Evolutionary conservation across 495 filamentous ascomycete genomes (phyloP), one percentile per base, ranked within the genome.

Genomic region (Aspergillus conjunctus): DNA sequence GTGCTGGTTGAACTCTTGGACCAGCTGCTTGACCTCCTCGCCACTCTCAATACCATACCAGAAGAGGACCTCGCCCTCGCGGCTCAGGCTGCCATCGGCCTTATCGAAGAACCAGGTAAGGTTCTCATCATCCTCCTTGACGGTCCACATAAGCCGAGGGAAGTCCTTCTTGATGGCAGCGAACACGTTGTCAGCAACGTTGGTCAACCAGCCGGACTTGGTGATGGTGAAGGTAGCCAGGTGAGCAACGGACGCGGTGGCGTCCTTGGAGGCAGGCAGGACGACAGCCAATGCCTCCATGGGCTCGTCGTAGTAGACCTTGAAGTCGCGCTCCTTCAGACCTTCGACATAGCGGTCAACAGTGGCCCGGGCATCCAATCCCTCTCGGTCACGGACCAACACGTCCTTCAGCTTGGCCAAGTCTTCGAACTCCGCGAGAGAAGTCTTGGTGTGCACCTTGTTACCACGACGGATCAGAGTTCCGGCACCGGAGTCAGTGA

Each of bases 21-120:
- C 95, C 59, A 97, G 80, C 65, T 89, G 81, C 69, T 90, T 88
- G 20, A 97, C 87, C 71, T 97, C 91, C 50, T 91, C 87, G n/a
- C 88, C 85, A 54, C 82, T 87, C 65, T 93, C 90, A 56, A 94
- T 85, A 34, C 94, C 94, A 69, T 94, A 96, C 91, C 94, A 98
- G 81, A 98, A 98, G 71, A 98, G 87, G 37, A 97, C 91, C 66
- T 95, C 87, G 55, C 91, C 91, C 53, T 91, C 85, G 33, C 86
- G 84, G 48, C 89, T 90, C 59, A 97, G 79, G 74, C 90, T 96
- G 50, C 95, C 95, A 60, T 96, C 91, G 9, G 94, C 89, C 81
- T 97, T 97, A 77, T 96, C 93, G 63, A 95, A 97, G 80, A 98
- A 98, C 94, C 94, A 98, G 30, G 90, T 92, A 67, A 98, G 81